Evolutionary conservation across 768 basidiomycete genomes (phyloP).

Genomic region (Naganishia kalamii): DNA sequence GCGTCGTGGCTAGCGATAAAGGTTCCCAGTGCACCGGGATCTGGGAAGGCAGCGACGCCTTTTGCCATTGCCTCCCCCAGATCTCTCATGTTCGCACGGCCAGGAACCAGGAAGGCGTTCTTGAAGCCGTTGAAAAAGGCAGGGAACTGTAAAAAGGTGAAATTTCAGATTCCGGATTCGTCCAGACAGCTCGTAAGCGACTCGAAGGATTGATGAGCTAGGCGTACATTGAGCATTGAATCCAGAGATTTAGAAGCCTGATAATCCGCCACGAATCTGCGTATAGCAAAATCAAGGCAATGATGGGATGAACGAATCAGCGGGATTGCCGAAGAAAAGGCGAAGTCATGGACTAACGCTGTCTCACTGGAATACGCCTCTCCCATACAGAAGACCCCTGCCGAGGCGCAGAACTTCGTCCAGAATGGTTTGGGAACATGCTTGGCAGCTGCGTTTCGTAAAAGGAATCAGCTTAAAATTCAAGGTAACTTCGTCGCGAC

Average conservation of each 20-base stretch:
- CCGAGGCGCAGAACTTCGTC: constrained; percentile 65
- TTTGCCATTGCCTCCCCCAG: neutral
- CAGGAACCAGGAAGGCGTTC: constrained; percentile 33
- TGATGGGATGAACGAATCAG: neutral
- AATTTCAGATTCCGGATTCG: no score
- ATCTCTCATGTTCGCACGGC: neutral
- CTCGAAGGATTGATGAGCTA: neutral
- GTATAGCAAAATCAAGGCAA: no score
- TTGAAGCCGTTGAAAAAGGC: constrained; percentile 36
- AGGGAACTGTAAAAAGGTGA: constrained; percentile 35
- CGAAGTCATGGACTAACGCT: constrained; percentile 5
- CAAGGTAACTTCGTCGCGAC: no score
- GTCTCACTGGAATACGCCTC: constrained; percentile 66
- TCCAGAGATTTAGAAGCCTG: constrained; percentile 41
- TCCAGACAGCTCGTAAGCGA: neutral
- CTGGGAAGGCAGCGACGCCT: neutral
- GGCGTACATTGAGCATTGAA: constrained; percentile 31
- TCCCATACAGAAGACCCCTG: constrained; percentile 80
- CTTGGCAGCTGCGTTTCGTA: constrained; percentile 38
- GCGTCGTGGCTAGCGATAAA: constrained; percentile 46
- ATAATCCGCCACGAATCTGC: constrained; percentile 30
- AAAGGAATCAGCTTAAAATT: no score
- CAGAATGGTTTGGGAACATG: constrained; percentile 72
- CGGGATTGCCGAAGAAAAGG: neutral
- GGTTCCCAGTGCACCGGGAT: constrained; percentile 37